Base-by-base conservation (phyloP, 108 stramenopile genomes). In the Skeletonema costatum region DNA sequence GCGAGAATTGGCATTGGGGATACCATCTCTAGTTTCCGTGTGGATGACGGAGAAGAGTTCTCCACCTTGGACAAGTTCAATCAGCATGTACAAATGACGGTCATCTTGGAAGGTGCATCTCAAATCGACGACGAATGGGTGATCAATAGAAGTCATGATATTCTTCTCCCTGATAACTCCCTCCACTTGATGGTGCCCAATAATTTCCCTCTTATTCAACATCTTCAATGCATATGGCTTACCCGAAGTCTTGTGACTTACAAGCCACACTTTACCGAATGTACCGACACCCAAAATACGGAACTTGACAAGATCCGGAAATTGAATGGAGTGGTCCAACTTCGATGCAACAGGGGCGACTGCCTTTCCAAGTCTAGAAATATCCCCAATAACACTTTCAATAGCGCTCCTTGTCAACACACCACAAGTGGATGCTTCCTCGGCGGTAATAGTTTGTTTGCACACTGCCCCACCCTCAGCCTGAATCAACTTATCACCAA, bases 181-280 rank as follows among this genome's bases (percentile, higher is more conserved):
- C 66, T 94, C 92, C 60, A 97, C 95, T 88, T 99, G 99, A 75
- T 99, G 98, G 81, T 97, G 97, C 39, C 95, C 96, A 70, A 98
- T 97, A 87, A 99, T 97, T 74, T 98, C 95, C 33, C 97, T 86
- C 85, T 98, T 98, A 64, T 80, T 88, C 76, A 95, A 71, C 83
- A 95, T 92, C 65, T 98, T 98, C 56, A 98, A 86, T 35, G 97
- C 97, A 53, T 95, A 98, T 8, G 92, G 88, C 17, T 58, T 75
- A 14, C 90, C 85, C 5, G 89, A 85, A 66, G 81, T 85, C 77
- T 89, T 94, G 86, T 99, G 95, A 80, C 94, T 95, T 1, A 98
- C 98, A 29, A 99, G 90, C 97, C 97, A 97, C 3, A 99, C 99
- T 65, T 97, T 96, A 16, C 99, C 99, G 75, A 99, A 99, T 0